Percentiles rank a stretch among this genome's conserved stretches.
These are phyloP conservation scores for Turnera subulata DNA, from an alignment of 345 rosid genomes.

Conservation along the genomic window DNA sequence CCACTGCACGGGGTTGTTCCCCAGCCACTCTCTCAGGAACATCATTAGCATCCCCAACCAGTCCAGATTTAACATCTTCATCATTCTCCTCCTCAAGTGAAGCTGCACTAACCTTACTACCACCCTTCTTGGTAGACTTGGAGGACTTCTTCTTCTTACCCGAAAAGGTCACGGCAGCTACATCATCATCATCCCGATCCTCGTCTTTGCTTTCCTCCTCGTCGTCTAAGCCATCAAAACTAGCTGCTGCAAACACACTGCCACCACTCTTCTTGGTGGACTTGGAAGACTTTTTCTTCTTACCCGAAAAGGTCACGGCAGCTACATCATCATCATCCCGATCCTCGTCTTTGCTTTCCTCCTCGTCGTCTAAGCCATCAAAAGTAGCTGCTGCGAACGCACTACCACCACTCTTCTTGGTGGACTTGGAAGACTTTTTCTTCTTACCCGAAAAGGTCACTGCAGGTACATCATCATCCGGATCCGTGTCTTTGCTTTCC, in stretches of 20 bases:
- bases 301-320: conserved; percentile 50
- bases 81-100: conserved; percentile 52
- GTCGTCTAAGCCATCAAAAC: conserved; percentile 34
- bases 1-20: conserved; percentile 11
- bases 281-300: conserved; percentile 78
- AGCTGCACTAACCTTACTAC: conserved; percentile 45
- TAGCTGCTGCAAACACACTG: conserved; percentile 19
- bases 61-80: conserved; percentile 22
- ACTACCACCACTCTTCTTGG: conserved; percentile 45
- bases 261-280: conserved; percentile 50
- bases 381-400: conserved; percentile 21
- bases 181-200: conserved; percentile 33
- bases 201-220: conserved; percentile 26
- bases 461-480: conserved; percentile 23
- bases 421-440: conserved; percentile 68
- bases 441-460: conserved; percentile 67
- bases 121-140: conserved; percentile 56
- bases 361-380: conserved; percentile 33
- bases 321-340: conserved; percentile 32
- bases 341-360: conserved; percentile 26
- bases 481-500: conserved; percentile 29
- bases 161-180: conserved; percentile 37
- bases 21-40: conserved; percentile 22
- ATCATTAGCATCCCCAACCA: conserved; percentile 27
- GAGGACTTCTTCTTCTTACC: conserved; percentile 85